Conservation (phyloP, 106 monocot genomes). For the Acorus gramineus region DNA sequence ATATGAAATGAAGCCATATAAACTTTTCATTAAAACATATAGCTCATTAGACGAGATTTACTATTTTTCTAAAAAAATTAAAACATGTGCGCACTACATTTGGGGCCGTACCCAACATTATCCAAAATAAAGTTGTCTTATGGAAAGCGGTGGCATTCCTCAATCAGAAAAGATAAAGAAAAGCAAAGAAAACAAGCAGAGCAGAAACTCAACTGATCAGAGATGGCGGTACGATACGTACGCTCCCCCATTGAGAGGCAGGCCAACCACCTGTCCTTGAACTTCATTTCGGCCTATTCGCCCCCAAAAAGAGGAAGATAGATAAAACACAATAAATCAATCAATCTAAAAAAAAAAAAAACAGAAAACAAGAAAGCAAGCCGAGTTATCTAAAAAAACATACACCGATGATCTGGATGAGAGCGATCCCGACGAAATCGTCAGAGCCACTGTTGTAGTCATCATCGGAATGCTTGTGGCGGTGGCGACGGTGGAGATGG, state of each 20-base stretch:
- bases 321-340: neutral
- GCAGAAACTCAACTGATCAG: conserved; percentile 55
- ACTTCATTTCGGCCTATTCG: conserved; percentile 67
- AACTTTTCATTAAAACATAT: too few relatives aligned
- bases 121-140: neutral
- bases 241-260: conserved; percentile 74
- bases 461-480: conserved; percentile 4
- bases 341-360: neutral
- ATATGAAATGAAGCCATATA: too few relatives aligned
- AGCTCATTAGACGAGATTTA: too few relatives aligned
- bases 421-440: conserved; percentile 66
- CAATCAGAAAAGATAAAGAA: neutral
- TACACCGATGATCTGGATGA: conserved; percentile 55
- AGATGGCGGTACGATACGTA: conserved; percentile 58
- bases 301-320: neutral
- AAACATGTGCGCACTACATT: too few relatives aligned
- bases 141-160: neutral
- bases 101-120: too few relatives aligned
- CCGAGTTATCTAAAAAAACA: neutral
- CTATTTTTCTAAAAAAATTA: too few relatives aligned
- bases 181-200: neutral
- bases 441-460: conserved; percentile 18
- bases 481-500: conserved; percentile 6
- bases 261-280: conserved; percentile 74
- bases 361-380: neutral